Evolutionary conservation across 495 filamentous ascomycete species (phyloP).

Genomic region (Pyrenula aspistea): DNA sequence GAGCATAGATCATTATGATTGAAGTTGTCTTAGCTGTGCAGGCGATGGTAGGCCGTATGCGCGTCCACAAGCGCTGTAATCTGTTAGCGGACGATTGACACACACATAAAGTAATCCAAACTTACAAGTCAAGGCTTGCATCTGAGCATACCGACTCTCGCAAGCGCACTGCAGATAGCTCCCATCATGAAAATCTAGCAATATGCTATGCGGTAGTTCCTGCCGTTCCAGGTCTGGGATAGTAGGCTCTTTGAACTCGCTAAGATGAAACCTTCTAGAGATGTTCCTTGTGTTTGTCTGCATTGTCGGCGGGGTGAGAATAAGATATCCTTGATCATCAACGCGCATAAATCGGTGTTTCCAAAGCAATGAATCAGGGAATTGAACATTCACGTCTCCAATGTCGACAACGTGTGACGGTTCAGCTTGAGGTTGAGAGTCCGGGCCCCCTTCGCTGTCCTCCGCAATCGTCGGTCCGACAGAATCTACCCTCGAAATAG

Average conservation of each 20-base stretch:
- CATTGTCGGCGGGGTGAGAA: conserved; percentile 47
- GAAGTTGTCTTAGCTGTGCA: background rate
- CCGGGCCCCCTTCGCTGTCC: background rate
- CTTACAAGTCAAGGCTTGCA: conserved; percentile 55
- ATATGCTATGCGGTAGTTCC: conserved; percentile 76
- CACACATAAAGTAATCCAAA: background rate
- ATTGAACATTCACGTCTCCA: conserved; percentile 87
- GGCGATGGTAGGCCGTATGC: conserved; percentile 12
- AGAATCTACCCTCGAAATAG: background rate
- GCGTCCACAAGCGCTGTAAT: conserved; percentile 17
- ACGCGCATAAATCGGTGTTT: conserved; percentile 75
- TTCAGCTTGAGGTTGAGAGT: background rate
- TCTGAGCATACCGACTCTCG: conserved; percentile 63
- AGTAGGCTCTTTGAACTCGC: conserved; percentile 65
- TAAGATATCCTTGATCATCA: conserved; percentile 63
- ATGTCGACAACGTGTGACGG: conserved; percentile 43
- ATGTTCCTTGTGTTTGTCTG: conserved; percentile 36
- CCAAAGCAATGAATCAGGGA: conserved; percentile 86
- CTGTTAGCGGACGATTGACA: background rate
- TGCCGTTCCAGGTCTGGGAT: conserved; percentile 79
- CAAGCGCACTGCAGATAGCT: conserved; percentile 77
- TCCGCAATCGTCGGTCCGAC: background rate
- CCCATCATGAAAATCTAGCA: conserved; percentile 76
- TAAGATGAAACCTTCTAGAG: conserved; percentile 66
- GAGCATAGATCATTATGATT: no score